Conservation (phyloP, 176 grass and related monocot genomes). For the Zoysia japonica region DNA sequence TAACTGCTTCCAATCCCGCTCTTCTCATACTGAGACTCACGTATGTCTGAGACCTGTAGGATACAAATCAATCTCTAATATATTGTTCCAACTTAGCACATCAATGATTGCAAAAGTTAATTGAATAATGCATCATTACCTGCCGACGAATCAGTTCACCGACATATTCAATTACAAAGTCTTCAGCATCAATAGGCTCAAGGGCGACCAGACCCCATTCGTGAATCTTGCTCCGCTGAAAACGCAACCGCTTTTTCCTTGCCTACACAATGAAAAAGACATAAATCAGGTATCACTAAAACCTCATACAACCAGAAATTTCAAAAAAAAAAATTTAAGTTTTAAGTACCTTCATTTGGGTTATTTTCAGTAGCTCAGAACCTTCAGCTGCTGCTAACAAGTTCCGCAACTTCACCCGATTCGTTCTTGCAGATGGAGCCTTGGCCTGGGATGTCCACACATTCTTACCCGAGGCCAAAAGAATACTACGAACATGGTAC, state of each 20-base stretch:
- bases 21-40: conserved; percentile 82
- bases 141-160: conserved; percentile 80
- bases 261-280: conserved; percentile 53
- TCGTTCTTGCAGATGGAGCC: conserved; percentile 86
- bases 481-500: conserved; percentile 46
- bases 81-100: conserved; percentile 23
- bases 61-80: conserved; percentile 32
- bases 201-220: conserved; percentile 97
- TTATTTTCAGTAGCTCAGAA: conserved; percentile 80
- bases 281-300: conserved; percentile 20
- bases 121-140: conserved; percentile 56
- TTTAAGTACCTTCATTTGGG: conserved; percentile 67
- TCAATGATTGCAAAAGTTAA: conserved; percentile 31
- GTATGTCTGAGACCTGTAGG: conserved; percentile 82
- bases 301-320: conserved; percentile 25
- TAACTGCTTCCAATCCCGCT: conserved; percentile 98
- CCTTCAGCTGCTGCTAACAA: conserved; percentile 83
- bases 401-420: conserved; percentile 79
- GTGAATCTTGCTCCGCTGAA: conserved; percentile 98
- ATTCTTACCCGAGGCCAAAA: conserved; percentile 49
- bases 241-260: conserved; percentile 88
- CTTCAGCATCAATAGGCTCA: conserved; percentile 88
- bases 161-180: conserved; percentile 99
- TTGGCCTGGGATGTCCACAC: conserved; percentile 54
- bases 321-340: conserved; percentile 1